Evolutionary conservation across 2,329 filamentous ascomycete genomes (phyloP).

Genomic region (Chaetomium olivaceum): DNA sequence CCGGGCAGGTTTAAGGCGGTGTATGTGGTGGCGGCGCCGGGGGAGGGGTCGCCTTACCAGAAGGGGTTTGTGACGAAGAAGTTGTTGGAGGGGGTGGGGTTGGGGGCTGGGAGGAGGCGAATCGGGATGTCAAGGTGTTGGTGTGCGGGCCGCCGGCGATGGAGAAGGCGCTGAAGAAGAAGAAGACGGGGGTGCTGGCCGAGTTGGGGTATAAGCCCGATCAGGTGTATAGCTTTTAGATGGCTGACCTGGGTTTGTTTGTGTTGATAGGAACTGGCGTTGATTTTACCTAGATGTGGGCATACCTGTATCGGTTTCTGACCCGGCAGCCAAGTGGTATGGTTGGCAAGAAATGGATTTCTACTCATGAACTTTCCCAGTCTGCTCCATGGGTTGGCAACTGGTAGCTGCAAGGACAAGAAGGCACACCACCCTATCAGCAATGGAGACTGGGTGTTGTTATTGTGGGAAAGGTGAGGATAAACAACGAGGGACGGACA

Average conservation of each 20-base stretch:
- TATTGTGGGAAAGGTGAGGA: too few species aligned
- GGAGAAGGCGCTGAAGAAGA: slow-evolving; percentile 56
- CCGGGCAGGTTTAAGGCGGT: slow-evolving; percentile 58
- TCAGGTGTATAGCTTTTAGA: slow-evolving; percentile 58
- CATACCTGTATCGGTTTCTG: too few species aligned
- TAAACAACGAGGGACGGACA: background rate
- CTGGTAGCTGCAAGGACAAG: too few species aligned
- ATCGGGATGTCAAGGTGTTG: slow-evolving; percentile 58
- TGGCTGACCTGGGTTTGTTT: background rate
- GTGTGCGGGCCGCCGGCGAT: slow-evolving; percentile 69
- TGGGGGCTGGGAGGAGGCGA: slow-evolving; percentile 37
- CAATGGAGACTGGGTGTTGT: too few species aligned
- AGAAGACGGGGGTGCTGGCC: slow-evolving; percentile 51
- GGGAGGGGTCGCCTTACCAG: slow-evolving; percentile 43
- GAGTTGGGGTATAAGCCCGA: slow-evolving; percentile 59
- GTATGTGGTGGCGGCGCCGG: slow-evolving; percentile 57
- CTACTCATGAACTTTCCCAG: too few species aligned
- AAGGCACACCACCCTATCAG: too few species aligned
- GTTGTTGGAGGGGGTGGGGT: slow-evolving; percentile 53
- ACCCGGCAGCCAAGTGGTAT: too few species aligned
- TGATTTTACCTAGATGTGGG: background rate
- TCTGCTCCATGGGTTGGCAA: too few species aligned
- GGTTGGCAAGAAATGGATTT: too few species aligned
- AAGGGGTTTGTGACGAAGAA: slow-evolving; percentile 61
- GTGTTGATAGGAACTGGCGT: background rate